Percentiles rank a stretch among this genome's conserved stretches.
Conservation (phyloP, 2,329 filamentous ascomycete species). For the Aspergillus aculeatus region DNA sequence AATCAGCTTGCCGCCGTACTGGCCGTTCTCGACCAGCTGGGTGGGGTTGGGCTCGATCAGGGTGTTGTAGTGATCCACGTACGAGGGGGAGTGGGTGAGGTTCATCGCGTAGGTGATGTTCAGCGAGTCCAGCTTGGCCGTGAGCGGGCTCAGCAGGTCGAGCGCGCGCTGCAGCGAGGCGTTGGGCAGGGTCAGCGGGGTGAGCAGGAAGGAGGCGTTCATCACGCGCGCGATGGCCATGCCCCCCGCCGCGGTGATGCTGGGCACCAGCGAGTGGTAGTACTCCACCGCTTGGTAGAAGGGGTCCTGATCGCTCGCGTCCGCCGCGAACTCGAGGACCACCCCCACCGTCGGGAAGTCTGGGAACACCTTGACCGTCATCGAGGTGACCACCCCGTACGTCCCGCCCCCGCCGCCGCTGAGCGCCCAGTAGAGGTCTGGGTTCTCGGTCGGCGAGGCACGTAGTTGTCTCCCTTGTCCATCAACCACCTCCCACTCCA, state of each 20-base stretch:
- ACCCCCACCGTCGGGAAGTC: slow-evolving; percentile 26
- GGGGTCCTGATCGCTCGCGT: neutral
- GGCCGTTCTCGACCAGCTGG: too few species aligned
- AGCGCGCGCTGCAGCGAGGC: neutral
- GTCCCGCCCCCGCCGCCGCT: slow-evolving; percentile 54
- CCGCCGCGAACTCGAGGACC: neutral
- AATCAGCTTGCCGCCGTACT: too few species aligned
- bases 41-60: too few species aligned
- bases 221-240: neutral
- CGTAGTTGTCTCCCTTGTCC: neutral
- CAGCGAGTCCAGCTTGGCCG: slow-evolving; percentile 7
- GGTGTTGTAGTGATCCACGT: too few species aligned
- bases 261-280: neutral
- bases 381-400: slow-evolving; percentile 45
- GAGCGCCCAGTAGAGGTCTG: slow-evolving; percentile 51
- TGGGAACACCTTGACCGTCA: slow-evolving; percentile 42
- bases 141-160: slow-evolving; percentile 2
- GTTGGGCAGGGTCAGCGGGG: neutral
- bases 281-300: neutral
- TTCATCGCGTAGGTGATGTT: too few species aligned
- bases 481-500: slow-evolving; percentile 24
- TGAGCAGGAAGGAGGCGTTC: neutral
- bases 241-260: neutral
- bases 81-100: too few species aligned
- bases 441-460: neutral